Evolutionary conservation across 2,329 filamentous ascomycete genomes (phyloP).

Genomic region (Epichloe festucae): DNA sequence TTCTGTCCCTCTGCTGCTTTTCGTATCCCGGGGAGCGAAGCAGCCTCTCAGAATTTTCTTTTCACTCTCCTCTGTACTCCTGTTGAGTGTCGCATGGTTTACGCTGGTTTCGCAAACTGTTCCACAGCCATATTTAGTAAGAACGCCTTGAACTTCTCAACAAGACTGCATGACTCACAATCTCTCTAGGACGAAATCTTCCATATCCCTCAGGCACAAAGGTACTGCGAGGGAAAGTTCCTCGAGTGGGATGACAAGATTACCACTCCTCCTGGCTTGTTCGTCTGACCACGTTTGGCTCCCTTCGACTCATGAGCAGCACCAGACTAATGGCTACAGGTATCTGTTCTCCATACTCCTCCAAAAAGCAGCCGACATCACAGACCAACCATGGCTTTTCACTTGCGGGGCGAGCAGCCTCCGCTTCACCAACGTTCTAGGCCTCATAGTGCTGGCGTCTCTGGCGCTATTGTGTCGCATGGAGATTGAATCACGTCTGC

Average conservation of each 20-base stretch:
- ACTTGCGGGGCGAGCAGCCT: slow-evolving; percentile 23
- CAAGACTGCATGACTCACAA: slow-evolving; percentile 6
- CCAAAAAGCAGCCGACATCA: slow-evolving; percentile 10
- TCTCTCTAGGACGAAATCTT: slow-evolving; percentile 62
- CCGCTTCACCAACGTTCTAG: slow-evolving; percentile 34
- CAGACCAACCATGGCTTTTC: slow-evolving; percentile 7
- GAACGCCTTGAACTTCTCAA: slow-evolving; percentile 5
- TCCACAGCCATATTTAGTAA: slow-evolving; percentile 42
- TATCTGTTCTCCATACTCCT: slow-evolving; percentile 30
- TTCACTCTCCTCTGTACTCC: slow-evolving; percentile 6
- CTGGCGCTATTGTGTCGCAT: slow-evolving; percentile 39
- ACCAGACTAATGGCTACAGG: slow-evolving; percentile 16
- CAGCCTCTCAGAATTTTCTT: neutral
- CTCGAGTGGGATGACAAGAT: slow-evolving; percentile 89
- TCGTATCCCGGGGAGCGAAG: neutral
- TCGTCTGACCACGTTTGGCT: neutral
- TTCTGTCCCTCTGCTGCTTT: slow-evolving; percentile 3
- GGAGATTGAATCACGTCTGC: slow-evolving; percentile 32
- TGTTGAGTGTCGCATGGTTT: slow-evolving; percentile 12
- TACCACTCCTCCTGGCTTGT: slow-evolving; percentile 86
- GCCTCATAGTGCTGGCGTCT: slow-evolving; percentile 25
- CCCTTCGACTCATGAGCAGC: neutral
- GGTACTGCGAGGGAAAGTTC: slow-evolving; percentile 67
- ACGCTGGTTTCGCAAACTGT: slow-evolving; percentile 20
- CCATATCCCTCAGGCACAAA: slow-evolving; percentile 81